Evolutionary conservation across 108 stramenopile species (phyloP).

Genomic region (Cyclotella cryptica): DNA sequence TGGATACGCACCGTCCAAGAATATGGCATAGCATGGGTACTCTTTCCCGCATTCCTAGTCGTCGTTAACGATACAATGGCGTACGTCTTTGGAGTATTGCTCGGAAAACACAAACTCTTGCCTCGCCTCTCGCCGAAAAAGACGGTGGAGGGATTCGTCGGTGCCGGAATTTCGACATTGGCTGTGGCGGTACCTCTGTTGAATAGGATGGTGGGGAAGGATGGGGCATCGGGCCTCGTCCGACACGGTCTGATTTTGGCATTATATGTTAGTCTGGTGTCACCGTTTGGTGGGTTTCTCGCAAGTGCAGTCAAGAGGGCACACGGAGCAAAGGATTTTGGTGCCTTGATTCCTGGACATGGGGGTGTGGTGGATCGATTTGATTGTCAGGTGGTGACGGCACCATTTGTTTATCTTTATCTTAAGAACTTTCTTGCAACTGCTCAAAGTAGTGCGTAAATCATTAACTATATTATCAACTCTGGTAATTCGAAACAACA

Average conservation of each 20-base stretch:
- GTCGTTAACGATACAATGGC: constrained; percentile 90
- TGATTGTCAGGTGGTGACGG: constrained; percentile 95
- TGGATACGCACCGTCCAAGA: constrained; percentile 76
- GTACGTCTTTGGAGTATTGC: constrained; percentile 84
- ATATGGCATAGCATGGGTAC: constrained; percentile 88
- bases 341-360: constrained; percentile 95
- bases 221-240: constrained; percentile 22
- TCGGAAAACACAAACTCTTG: constrained; percentile 81
- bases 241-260: constrained; percentile 83
- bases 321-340: constrained; percentile 98
- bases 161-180: constrained; percentile 88
- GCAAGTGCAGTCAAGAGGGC: constrained; percentile 97
- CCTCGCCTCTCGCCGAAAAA: constrained; percentile 92
- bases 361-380: constrained; percentile 98
- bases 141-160: constrained; percentile 97
- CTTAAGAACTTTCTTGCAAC: constrained; percentile 30
- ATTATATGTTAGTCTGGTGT: constrained; percentile 90
- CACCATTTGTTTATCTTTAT: constrained; percentile 88
- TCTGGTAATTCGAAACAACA: background rate
- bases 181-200: constrained; percentile 42
- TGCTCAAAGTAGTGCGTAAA: constrained; percentile 12
- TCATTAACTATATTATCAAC: background rate
- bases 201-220: constrained; percentile 18
- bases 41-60: constrained; percentile 84
- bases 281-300: constrained; percentile 98